Base-by-base conservation (phyloP, 306 rosid species). In the Macrotyloma uniflorum region DNA sequence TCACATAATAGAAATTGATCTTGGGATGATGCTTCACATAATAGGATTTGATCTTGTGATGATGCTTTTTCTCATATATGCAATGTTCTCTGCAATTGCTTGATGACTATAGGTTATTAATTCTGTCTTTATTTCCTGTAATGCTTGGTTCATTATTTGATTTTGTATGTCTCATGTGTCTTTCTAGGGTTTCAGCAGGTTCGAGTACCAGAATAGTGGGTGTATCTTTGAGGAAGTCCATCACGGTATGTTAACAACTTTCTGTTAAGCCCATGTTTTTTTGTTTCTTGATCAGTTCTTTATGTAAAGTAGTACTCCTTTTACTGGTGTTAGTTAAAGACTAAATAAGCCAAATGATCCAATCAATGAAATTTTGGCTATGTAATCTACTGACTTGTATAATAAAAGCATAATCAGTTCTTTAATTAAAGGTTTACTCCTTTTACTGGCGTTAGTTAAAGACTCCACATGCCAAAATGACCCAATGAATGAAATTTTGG, bases 121-220 rank as follows among this genome's bases (percentile, higher is more conserved):
- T 57, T 53, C 62, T 20, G 35, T 72, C 54, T 62, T 76, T 2
- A 20, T 77, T 78, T 30, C 51, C 15, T 66, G 12, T 13, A 54
- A 55, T 16, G 76, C 65, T 69, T 69, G 50, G 61, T 36, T 80
- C 70, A 8, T 68, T 22, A 38, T 74, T 76, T 73, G 46, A 68
- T 49, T 80, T 46, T 51, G 1, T 45, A 1, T 79, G 23, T 79
- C 5, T 45, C 79, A 5, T 79, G 70, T 74, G 70, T 64, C 53
- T 74, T 62, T 80, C 18, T 63, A 93, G 97, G 88, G 76, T 78
- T 83, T 76, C 84, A 47, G 79, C 80, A 20, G 86, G 89, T 88
- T 67, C 87, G 71, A 76, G 87, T 64, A 22, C 77, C 43, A 86
- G 76, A 80, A 57, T 65, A 73, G 74, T 49, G 43, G 83, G 77